Evolutionary conservation across 306 rosid species (phyloP).

Genomic region (Elaeagnus macrophylla): DNA sequence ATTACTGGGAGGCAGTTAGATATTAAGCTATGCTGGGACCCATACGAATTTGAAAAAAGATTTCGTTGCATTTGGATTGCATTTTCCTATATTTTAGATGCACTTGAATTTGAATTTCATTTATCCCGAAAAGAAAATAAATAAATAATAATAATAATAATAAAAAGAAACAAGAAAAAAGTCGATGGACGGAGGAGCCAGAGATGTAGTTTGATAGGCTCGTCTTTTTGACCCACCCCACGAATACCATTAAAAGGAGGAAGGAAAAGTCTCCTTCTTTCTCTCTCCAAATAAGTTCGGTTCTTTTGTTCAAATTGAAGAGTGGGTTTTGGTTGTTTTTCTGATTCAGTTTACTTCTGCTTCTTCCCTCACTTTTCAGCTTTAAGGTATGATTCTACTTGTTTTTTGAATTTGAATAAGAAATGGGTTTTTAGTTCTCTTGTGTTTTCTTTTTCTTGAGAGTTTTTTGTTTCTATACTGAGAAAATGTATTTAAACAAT

Average conservation of each 20-base stretch:
- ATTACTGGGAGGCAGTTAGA: conserved; percentile 7
- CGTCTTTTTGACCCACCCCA: conserved; percentile 43
- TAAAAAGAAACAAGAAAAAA: not conserved
- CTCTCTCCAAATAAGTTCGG: conserved; percentile 11
- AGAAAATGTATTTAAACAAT: not conserved
- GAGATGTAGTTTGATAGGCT: conserved; percentile 31
- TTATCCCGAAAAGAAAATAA: not conserved
- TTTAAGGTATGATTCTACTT: conserved; percentile 23
- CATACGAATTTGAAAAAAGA: conserved; percentile 4
- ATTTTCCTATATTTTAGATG: not conserved
- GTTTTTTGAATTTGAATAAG: conserved; percentile 5
- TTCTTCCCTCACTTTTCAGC: conserved; percentile 7
- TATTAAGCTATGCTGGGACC: conserved; percentile 17
- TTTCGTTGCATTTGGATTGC: conserved; percentile 2
- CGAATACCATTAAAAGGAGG: conserved; percentile 8
- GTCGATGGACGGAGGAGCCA: conserved; percentile 19
- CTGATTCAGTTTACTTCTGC: conserved; percentile 6
- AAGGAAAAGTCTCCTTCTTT: conserved; percentile 30
- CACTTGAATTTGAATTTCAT: conserved; percentile 23
- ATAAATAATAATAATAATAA: not conserved
- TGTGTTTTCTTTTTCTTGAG: not conserved
- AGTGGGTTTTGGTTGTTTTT: not conserved
- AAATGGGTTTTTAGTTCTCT: conserved; percentile 2
- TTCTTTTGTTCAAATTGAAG: conserved; percentile 17
- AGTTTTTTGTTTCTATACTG: conserved; percentile 6